phyloP scores from a whole-genome alignment of 306 rosid species.

The Corylus avellana region DNA sequence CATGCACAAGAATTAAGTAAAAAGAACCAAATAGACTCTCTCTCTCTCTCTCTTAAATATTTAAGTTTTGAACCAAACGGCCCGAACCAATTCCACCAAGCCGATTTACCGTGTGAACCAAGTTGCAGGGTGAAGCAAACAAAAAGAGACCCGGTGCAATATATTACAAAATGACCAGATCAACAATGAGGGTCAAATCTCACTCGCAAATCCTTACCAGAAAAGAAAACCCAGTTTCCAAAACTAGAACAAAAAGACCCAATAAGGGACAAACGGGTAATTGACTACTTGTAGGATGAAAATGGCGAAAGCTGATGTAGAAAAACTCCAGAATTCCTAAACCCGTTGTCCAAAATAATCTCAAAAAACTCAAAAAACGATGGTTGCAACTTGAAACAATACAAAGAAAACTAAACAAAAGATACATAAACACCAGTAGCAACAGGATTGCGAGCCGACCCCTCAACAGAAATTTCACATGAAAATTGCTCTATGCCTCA shows the following conservation, averaged over 20 bases:
- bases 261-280: too few relatives aligned
- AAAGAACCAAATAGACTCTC: conserved; percentile 12
- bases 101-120: neutral
- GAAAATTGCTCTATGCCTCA: neutral
- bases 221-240: neutral
- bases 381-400: neutral
- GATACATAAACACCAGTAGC: neutral
- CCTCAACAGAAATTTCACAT: neutral
- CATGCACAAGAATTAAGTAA: conserved; percentile 20
- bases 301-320: too few relatives aligned
- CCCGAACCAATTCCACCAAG: neutral
- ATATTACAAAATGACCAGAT: neutral
- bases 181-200: neutral
- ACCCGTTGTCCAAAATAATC: neutral
- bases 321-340: neutral
- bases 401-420: neutral
- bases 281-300: too few relatives aligned
- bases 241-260: neutral
- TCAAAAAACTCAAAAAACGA: neutral
- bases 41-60: neutral
- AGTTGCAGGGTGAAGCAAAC: neutral
- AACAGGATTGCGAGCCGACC: neutral
- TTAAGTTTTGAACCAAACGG: neutral
- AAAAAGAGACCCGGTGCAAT: neutral
- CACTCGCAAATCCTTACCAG: neutral